These are phyloP conservation scores for Maudiozyma bulderi DNA, from an alignment of 805 yeast genomes.

Conservation along the genomic window DNA sequence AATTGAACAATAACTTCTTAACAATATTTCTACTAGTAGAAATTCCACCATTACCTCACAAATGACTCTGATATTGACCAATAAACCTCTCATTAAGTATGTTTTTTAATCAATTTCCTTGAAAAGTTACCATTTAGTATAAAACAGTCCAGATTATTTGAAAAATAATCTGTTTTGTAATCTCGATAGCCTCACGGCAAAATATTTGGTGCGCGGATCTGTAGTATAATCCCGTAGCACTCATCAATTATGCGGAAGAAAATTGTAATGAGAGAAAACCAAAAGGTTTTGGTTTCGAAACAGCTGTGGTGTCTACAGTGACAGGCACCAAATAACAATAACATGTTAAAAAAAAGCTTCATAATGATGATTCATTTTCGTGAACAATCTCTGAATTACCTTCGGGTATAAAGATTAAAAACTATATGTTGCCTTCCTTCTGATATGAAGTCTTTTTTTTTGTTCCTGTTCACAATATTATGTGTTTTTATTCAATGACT, in stretches of 20 bases:
- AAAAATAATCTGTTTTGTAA: background rate
- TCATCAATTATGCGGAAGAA: background rate
- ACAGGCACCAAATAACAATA: too few relatives aligned
- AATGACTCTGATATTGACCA: too few relatives aligned
- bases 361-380: conserved; percentile 30
- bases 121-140: background rate
- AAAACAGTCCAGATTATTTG: background rate
- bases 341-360: background rate
- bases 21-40: too few relatives aligned
- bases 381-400: conserved; percentile 32
- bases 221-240: background rate
- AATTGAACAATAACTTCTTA: too few relatives aligned
- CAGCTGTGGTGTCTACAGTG: background rate
- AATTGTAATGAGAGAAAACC: background rate
- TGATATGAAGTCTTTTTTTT: conserved; percentile 12
- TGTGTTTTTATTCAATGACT: background rate
- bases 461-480: background rate
- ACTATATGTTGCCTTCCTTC: conserved; percentile 35
- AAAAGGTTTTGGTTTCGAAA: conserved; percentile 10
- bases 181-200: background rate
- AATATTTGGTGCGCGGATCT: background rate
- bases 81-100: too few relatives aligned
- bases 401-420: conserved; percentile 27
- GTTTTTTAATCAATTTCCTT: too few relatives aligned
- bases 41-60: too few relatives aligned